These are phyloP conservation scores for Tolypocladium album DNA, from an alignment of 2,329 filamentous ascomycete genomes.

Conservation along the genomic window DNA sequence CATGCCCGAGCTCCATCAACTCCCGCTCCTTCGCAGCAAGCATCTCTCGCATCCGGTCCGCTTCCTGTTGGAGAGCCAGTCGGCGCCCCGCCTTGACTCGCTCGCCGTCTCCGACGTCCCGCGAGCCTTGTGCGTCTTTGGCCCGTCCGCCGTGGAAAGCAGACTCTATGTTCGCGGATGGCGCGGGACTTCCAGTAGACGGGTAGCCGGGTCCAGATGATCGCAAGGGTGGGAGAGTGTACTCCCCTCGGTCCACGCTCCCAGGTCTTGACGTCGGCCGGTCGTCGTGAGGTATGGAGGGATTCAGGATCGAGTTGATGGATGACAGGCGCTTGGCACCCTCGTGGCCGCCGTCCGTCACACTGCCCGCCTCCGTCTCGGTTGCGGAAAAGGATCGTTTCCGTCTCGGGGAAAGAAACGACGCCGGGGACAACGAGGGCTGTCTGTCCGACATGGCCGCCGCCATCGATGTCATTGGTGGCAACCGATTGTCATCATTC, in stretches of 20 bases:
- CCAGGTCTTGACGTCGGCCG: slow-evolving; percentile 14
- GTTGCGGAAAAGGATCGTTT: slow-evolving; percentile 59
- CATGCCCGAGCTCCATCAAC: slow-evolving; percentile 30
- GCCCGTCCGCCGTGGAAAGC: slow-evolving; percentile 4
- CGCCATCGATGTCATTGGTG: slow-evolving; percentile 40
- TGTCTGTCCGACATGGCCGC: slow-evolving; percentile 34
- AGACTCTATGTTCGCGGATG: slow-evolving; percentile 23
- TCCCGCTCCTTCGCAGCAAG: slow-evolving; percentile 66
- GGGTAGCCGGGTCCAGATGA: slow-evolving; percentile 30
- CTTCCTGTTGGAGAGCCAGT: slow-evolving; percentile 58
- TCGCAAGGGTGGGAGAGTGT: slow-evolving; percentile 29
- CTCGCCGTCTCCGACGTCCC: slow-evolving; percentile 31
- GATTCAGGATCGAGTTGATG: slow-evolving; percentile 67
- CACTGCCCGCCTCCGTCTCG: slow-evolving; percentile 36
- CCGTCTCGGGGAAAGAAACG: slow-evolving; percentile 46
- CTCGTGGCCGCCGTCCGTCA: slow-evolving; percentile 30
- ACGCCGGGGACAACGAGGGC: slow-evolving; percentile 48
- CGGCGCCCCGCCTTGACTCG: slow-evolving; percentile 49
- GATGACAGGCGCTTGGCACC: slow-evolving; percentile 56
- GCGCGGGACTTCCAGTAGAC: slow-evolving; percentile 26
- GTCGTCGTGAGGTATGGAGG: slow-evolving; percentile 21
- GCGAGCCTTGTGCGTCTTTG: slow-evolving; percentile 8
- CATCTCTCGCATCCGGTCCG: slow-evolving; percentile 64
- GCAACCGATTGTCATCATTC: slow-evolving; percentile 46
- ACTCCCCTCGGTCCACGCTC: slow-evolving; percentile 25